A percentile compares a stretch with the other conserved stretches of the same genome.
phyloP scores from a whole-genome alignment of 1,284 basidiomycete genomes.

The Coniferiporia weirii region DNA sequence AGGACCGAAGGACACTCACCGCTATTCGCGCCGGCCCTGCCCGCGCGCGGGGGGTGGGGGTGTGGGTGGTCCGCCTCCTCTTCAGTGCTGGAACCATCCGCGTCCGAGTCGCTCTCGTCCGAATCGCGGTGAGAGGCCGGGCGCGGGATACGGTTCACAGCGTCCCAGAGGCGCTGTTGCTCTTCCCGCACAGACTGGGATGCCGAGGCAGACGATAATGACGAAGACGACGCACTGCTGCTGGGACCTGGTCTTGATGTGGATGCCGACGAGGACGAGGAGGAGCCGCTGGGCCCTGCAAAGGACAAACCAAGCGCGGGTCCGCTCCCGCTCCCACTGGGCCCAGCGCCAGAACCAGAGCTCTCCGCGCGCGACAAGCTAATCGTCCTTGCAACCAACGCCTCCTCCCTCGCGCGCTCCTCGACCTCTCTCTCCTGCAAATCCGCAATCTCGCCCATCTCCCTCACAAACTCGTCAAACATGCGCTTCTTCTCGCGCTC shows the following conservation, averaged over 20 bases:
- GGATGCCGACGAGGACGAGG: too few relatives aligned
- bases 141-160: neutral
- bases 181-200: neutral
- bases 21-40: neutral
- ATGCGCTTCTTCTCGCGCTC: constrained; percentile 5
- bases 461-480: constrained; percentile 6
- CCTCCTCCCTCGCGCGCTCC: constrained; percentile 4
- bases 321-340: constrained; percentile 2
- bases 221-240: too few relatives aligned
- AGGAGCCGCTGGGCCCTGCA: neutral
- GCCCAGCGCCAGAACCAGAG: neutral
- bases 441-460: constrained; percentile 13
- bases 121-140: neutral
- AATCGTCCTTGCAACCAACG: constrained; percentile 3
- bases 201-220: too few relatives aligned
- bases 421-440: constrained; percentile 15
- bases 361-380: constrained; percentile 3
- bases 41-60: neutral
- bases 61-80: constrained; percentile 8
- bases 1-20: neutral
- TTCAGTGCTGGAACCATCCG: constrained; percentile 5
- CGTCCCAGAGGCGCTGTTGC: neutral
- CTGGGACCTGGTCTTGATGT: too few relatives aligned
- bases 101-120: neutral
- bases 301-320: neutral